Evolutionary conservation across 176 grass and related monocot species (phyloP).

Genomic region (Hordeum marinum): DNA sequence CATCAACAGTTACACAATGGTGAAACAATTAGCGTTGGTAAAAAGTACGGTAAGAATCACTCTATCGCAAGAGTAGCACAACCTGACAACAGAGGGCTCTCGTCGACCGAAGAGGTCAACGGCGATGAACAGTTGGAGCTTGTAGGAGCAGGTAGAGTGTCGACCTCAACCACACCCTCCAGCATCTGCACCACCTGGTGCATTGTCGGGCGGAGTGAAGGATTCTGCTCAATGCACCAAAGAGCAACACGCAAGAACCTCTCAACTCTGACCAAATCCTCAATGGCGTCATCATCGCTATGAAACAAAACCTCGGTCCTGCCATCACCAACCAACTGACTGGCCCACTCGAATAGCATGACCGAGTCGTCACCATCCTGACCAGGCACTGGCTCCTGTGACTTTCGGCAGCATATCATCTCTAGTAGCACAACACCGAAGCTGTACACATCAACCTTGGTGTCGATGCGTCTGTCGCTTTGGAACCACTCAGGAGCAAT

Average conservation of each 20-base stretch:
- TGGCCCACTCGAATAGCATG: background rate
- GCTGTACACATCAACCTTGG: slow-evolving; percentile 10
- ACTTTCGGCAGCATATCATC: slow-evolving; percentile 12
- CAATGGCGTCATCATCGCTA: accelerated
- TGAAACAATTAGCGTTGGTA: too few relatives aligned
- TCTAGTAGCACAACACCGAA: background rate
- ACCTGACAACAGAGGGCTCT: background rate
- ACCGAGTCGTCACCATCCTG: background rate
- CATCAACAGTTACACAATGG: too few relatives aligned
- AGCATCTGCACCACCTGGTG: slow-evolving; percentile 1
- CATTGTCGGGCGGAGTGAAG: background rate
- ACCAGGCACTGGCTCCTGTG: background rate
- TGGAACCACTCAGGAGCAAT: background rate
- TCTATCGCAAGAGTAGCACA: background rate
- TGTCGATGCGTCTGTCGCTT: background rate
- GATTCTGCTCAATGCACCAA: slow-evolving; percentile 3
- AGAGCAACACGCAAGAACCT: slow-evolving; percentile 1
- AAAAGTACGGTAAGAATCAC: background rate
- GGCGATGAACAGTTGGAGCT: background rate
- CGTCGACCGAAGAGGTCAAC: background rate
- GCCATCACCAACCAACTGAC: background rate
- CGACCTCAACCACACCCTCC: background rate
- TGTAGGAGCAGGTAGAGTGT: background rate
- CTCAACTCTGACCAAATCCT: background rate
- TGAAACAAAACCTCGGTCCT: background rate